Evolutionary conservation across 169 alveolate genomes (phyloP).

Genomic region (Theileria annulata): DNA sequence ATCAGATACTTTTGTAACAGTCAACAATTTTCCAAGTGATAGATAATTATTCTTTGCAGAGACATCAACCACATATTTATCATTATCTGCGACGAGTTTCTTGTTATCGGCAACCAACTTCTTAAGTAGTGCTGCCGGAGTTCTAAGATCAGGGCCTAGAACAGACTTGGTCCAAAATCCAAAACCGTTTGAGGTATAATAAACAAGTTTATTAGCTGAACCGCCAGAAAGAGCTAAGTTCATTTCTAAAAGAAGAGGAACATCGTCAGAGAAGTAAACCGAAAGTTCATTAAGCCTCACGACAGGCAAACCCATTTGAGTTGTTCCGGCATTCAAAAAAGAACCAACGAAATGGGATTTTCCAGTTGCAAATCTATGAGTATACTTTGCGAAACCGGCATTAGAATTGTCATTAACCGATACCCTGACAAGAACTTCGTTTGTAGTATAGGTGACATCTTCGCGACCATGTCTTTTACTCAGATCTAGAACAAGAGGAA

Average conservation of each 20-base stretch:
- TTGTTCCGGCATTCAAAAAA: neutral
- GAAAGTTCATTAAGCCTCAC: neutral
- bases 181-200: slow-evolving; percentile 1
- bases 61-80: neutral
- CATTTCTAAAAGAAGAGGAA: slow-evolving; percentile 12
- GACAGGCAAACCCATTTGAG: slow-evolving; percentile 10
- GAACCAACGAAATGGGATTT: slow-evolving; percentile 6
- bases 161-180: slow-evolving; percentile 7
- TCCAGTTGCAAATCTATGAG: slow-evolving; percentile 17
- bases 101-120: slow-evolving; percentile 4
- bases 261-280: slow-evolving; percentile 5
- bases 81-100: neutral
- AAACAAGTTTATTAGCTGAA: neutral
- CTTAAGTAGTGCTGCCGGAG: slow-evolving; percentile 4
- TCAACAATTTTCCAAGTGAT: neutral
- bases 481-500: slow-evolving; percentile 6
- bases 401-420: neutral
- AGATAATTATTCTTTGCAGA: neutral
- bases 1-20: neutral
- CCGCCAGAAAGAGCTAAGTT: slow-evolving; percentile 1
- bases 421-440: slow-evolving; percentile 5
- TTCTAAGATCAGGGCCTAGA: neutral
- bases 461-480: neutral
- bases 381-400: neutral
- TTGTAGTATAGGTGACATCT: neutral